A percentile compares a stretch with the other conserved stretches of the same genome.
phyloP scores from a whole-genome alignment of 257 asterid genomes.

The Solanum bulbocastanum region DNA sequence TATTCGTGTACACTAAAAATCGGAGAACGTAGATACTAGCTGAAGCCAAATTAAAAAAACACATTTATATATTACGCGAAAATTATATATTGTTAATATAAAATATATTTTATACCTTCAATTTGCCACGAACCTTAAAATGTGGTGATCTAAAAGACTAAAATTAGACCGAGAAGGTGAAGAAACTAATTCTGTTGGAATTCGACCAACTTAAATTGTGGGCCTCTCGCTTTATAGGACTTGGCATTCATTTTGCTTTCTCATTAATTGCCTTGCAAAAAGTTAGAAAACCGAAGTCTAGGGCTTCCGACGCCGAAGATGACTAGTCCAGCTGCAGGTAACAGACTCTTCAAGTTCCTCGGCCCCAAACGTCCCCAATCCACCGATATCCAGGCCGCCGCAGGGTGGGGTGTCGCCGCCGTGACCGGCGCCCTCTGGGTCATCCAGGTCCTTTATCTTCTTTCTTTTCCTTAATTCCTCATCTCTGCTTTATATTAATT shows the following conservation, averaged over 20 bases:
- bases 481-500: background rate
- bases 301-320: slow-evolving; percentile 9
- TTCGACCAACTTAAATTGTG: background rate
- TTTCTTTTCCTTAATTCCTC: background rate
- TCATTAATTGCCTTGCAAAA: background rate
- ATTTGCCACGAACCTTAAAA: too few species aligned
- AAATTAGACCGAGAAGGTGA: background rate
- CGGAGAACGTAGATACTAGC: accelerated
- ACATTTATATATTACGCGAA: too few species aligned
- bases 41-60: too few species aligned
- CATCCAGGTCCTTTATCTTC: slow-evolving; percentile 20
- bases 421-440: slow-evolving; percentile 46
- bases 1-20: too few species aligned
- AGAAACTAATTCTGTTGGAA: background rate
- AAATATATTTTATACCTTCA: too few species aligned
- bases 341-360: slow-evolving; percentile 37
- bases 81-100: too few species aligned
- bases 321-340: slow-evolving; percentile 38
- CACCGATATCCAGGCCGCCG: slow-evolving; percentile 54
- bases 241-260: background rate
- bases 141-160: too few species aligned
- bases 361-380: slow-evolving; percentile 40
- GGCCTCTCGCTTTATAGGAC: background rate
- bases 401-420: slow-evolving; percentile 76
- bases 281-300: background rate